Percentiles rank a stretch among this genome's conserved stretches.
phyloP scores from a whole-genome alignment of 2,329 filamentous ascomycete species.

The Fusarium falciforme region DNA sequence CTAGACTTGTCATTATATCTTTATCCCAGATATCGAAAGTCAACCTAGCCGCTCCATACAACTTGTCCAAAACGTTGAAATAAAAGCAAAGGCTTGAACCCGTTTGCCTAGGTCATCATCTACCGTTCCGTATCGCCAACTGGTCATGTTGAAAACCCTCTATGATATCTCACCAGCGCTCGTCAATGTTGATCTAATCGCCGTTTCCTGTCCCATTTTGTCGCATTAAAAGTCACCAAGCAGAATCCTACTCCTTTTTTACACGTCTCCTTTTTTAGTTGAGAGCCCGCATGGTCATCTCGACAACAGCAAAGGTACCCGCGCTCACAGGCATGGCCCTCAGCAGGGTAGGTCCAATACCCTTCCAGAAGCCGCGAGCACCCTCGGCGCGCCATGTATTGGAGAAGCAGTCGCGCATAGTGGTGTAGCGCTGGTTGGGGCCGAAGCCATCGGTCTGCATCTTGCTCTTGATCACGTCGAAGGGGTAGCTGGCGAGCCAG shows the following conservation, averaged over 20 bases:
- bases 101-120: not conserved
- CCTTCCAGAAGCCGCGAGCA: conserved; percentile 90
- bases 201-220: conserved; percentile 8
- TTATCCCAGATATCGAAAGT: not conserved
- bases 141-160: conserved; percentile 26
- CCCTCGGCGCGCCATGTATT: conserved; percentile 86
- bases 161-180: conserved; percentile 21
- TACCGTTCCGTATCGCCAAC: conserved; percentile 10
- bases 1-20: not conserved
- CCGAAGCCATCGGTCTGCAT: conserved; percentile 99
- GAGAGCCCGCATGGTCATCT: conserved; percentile 73
- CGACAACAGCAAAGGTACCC: conserved; percentile 92
- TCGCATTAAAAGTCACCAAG: conserved; percentile 5
- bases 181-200: conserved; percentile 16
- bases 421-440: conserved; percentile 74
- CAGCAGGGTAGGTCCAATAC: conserved; percentile 87
- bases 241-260: not conserved
- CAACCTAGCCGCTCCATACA: not conserved
- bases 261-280: conserved; percentile 47
- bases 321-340: conserved; percentile 98
- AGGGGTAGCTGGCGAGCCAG: conserved; percentile 93
- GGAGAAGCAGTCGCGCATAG: conserved; percentile 89
- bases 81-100: not conserved
- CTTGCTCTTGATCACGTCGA: conserved; percentile 99
- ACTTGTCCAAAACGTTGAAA: not conserved